phyloP scores from a whole-genome alignment of 2,329 filamentous ascomycete genomes.

The Didymella exigua region DNA sequence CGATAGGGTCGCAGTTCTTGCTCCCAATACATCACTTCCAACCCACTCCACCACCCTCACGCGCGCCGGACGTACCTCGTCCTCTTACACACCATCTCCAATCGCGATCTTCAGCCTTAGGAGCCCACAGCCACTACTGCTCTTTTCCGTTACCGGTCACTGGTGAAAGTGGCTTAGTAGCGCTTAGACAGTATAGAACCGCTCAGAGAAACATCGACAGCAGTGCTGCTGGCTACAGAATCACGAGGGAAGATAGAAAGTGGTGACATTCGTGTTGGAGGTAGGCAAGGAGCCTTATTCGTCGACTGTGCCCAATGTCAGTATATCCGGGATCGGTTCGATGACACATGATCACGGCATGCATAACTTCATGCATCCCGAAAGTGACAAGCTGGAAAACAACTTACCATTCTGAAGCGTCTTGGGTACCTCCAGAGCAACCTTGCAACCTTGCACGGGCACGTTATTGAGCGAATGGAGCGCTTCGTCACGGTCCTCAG shows the following conservation, averaged over 20 bases:
- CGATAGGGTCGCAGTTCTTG: no score
- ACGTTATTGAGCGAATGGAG: neutral
- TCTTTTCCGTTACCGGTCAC: neutral
- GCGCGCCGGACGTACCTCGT: neutral
- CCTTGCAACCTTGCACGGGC: neutral
- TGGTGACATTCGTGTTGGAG: neutral
- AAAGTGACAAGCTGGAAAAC: neutral
- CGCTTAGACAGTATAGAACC: no score
- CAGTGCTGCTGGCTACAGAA: neutral
- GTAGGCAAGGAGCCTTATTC: neutral
- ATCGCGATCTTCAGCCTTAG: neutral
- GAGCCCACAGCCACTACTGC: neutral
- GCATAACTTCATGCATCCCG: neutral
- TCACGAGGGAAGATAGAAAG: neutral
- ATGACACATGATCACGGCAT: neutral
- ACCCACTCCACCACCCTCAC: neutral
- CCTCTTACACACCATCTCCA: neutral
- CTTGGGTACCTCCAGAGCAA: neutral
- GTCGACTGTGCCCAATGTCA: neutral
- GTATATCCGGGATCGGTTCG: neutral
- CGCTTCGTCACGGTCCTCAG: neutral
- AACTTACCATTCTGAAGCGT: neutral
- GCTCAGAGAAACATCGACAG: rapidly evolving
- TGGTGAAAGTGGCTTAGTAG: no score
- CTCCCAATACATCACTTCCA: no score